These are phyloP conservation scores for Pseudonectria buxi DNA, from an alignment of 2,329 filamentous ascomycete species.

Conservation along the genomic window DNA sequence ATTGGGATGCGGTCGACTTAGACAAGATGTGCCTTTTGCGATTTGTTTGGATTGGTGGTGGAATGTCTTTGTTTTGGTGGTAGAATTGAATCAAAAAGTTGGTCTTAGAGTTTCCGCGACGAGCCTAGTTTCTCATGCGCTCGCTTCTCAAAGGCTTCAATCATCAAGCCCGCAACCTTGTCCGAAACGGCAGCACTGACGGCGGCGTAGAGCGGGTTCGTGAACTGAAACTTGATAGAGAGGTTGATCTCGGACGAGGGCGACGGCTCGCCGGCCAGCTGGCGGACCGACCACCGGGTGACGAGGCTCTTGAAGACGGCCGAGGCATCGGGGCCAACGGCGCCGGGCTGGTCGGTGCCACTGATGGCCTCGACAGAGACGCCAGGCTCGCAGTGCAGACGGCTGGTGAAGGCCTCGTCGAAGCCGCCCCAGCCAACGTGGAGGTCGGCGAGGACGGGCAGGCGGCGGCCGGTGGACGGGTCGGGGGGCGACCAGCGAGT, in stretches of 20 bases:
- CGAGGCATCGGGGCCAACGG: constrained; percentile 33
- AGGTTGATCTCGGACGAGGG: constrained; percentile 64
- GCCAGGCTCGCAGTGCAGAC: constrained; percentile 69
- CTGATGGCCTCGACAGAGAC: constrained; percentile 71
- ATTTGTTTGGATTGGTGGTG: constrained; percentile 8
- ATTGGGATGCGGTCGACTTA: constrained; percentile 18
- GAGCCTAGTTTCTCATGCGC: constrained; percentile 45
- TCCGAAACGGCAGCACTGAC: constrained; percentile 76
- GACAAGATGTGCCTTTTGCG: constrained; percentile 15
- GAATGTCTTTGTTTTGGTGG: neutral
- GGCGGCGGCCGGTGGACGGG: constrained; percentile 38
- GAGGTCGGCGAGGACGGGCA: constrained; percentile 71
- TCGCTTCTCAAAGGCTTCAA: constrained; percentile 83
- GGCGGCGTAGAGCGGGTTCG: constrained; percentile 79
- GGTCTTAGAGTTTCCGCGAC: constrained; percentile 9
- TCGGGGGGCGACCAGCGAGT: constrained; percentile 62
- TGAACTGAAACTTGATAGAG: constrained; percentile 74
- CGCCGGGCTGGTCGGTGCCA: constrained; percentile 45
- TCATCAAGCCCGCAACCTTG: constrained; percentile 81
- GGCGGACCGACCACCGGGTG: constrained; percentile 62
- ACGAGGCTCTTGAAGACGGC: constrained; percentile 60
- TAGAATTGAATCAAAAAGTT: constrained; percentile 1
- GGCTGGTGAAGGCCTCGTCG: constrained; percentile 75
- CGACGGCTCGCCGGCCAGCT: constrained; percentile 24
- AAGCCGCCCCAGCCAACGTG: constrained; percentile 80